These are phyloP conservation scores for Mycena amicta DNA, from an alignment of 768 basidiomycete species.

Conservation along the genomic window DNA sequence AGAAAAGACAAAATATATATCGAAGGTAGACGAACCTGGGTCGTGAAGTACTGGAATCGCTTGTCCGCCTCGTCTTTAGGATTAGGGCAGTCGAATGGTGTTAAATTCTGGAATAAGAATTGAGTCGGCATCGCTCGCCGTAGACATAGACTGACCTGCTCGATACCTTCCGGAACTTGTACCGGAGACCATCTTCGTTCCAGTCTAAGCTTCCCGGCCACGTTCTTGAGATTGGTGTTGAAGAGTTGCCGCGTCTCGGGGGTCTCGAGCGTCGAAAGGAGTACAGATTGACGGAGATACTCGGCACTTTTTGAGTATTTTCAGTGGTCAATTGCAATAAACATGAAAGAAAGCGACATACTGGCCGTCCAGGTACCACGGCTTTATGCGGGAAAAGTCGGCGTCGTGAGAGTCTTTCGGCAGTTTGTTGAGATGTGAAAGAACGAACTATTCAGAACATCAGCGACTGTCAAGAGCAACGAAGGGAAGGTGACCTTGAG, in stretches of 20 bases:
- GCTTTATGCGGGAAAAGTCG: conserved; percentile 96
- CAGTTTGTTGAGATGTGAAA: conserved; percentile 82
- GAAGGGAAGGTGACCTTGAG: too few relatives aligned
- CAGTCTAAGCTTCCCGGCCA: conserved; percentile 78
- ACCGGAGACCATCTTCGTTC: conserved; percentile 74
- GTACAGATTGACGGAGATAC: conserved; percentile 87
- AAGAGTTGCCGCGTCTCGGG: conserved; percentile 85
- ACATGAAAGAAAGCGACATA: neutral
- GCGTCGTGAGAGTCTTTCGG: conserved; percentile 93
- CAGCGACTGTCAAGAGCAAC: too few relatives aligned
- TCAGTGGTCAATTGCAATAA: neutral
- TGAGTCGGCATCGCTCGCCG: too few relatives aligned
- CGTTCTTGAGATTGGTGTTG: conserved; percentile 75
- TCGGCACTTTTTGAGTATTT: conserved; percentile 60
- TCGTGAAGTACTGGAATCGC: conserved; percentile 85
- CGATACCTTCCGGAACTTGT: conserved; percentile 79
- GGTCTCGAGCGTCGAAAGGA: conserved; percentile 86
- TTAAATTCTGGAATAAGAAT: too few relatives aligned
- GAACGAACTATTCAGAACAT: too few relatives aligned
- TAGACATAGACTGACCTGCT: too few relatives aligned
- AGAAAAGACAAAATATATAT: neutral
- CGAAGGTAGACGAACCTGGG: conserved; percentile 54
- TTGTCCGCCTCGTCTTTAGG: conserved; percentile 83
- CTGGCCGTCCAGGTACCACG: conserved; percentile 97
- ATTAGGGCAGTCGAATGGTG: conserved; percentile 70